Conservation (phyloP, 73 alveolate species). For the Symbiodinium pilosum region DNA sequence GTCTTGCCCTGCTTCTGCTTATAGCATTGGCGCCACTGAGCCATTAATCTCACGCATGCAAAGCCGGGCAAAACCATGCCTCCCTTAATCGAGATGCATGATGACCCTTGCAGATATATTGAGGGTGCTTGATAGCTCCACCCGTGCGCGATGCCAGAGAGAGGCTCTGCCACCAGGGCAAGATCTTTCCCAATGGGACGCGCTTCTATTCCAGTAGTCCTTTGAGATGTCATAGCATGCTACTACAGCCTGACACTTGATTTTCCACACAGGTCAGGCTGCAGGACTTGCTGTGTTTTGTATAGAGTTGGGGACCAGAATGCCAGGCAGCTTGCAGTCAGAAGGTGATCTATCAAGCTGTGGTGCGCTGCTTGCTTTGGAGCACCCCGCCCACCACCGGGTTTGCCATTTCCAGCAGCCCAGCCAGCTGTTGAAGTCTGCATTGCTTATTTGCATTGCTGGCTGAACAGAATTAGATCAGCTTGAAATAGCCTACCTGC, state of each 20-base stretch:
- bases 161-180: background rate
- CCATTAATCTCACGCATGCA: no score
- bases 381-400: no score
- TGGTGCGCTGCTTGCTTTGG: no score
- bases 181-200: background rate
- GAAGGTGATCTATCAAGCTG: no score
- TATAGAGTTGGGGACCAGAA: background rate
- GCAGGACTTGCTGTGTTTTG: background rate
- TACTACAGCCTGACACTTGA: background rate
- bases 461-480: no score
- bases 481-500: no score
- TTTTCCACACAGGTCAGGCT: background rate
- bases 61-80: no score
- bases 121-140: constrained; percentile 11
- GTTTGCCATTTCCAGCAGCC: no score
- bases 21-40: constrained; percentile 43
- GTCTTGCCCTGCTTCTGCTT: constrained; percentile 93
- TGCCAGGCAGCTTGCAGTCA: no score
- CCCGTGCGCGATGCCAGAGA: background rate
- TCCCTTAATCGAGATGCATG: background rate
- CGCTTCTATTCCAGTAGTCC: background rate
- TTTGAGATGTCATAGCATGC: background rate
- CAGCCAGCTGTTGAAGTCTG: no score
- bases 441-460: no score
- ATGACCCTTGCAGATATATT: background rate